Evolutionary conservation across 768 basidiomycete species (phyloP), one percentile per base, ranked within the genome.

Genomic region (Rhodocollybia butyracea): DNA sequence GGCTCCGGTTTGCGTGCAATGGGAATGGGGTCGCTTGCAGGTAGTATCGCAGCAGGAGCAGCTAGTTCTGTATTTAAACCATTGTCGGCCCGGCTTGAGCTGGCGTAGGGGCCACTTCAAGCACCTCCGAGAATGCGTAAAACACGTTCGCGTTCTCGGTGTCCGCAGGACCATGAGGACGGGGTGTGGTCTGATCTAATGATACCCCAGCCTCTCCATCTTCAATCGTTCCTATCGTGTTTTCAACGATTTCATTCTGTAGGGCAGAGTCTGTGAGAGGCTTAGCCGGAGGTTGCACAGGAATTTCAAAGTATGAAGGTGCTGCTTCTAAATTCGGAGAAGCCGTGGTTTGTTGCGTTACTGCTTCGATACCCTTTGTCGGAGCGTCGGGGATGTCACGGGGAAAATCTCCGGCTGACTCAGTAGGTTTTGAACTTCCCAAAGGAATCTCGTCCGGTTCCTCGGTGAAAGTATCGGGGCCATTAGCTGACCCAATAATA

Each of bases 381-480:
- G 59, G 55, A 1, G 57, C 47, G 13, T 55, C 36, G 5, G 51
- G 57, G 4, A 52, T 22, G 32, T 60, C 30, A 24, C 43, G 39
- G 2, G 61, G 55, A 45, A 45, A 17, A 46, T 55, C 46, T 59
- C 57, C 32, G 51, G 36, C 56, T 53, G 51, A 43, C 15, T 53
- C 51, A 30, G 26, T 34, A 19, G 15, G 26, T 41, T 27, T 13
- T 30, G 57, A 27, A 12, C 38, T 17, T 36, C 51, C 24, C 27
- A 38, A 40, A 54, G 29, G 42, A 45, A 80, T 65, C 6, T 73
- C 73, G 39, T 83, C 82, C 3, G 76, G 72, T 47, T 80, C 78
- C 22, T 77, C 78, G 0, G 79, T 83, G 66, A 83, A 77, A 7
- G 78, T 79, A 5, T 78, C 78, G 7, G 77, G 79, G 29, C 61